Evolutionary conservation across 176 grass and related monocot species (phyloP), one percentile per base, ranked within the genome.

Genomic region (Tuctoria greenei): DNA sequence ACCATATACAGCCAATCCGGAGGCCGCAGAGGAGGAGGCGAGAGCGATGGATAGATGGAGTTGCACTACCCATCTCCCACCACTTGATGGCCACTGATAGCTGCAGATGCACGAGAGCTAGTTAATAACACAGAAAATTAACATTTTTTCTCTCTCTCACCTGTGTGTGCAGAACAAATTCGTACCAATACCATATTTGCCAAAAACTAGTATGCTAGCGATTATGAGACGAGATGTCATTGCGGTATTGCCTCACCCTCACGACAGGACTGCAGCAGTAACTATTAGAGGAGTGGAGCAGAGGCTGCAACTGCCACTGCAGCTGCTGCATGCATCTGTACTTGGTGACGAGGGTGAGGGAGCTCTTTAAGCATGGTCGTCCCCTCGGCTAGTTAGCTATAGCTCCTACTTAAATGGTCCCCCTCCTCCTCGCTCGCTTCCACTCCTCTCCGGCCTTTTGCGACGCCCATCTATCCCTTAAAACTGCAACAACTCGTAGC

Each of bases 21-120:
- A 66, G 64, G 73, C 8, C 62, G 85, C 64, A 42, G 72, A 52
- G 73, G 76, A 64, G 71, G 66, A 51, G 28, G 8, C 54, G 85
- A 85, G 77, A 88, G 72, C 66, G 78, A 81, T 27, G 36, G 41
- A 63, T 55, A 55, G 36, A 70, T 64, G 82, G 82, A 40, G 43
- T 76, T 72, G 67, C 72, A 43, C 56, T 78, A 74, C 78, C 89
- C 67, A 72, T 87, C 84, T 31, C 31, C 3, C 47, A 16, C 82
- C 73, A 88, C 85, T 88, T 67, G 73, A 82, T 85, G 85, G 41
- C 56, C 79, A 85, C 81, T 80, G 77, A 88, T 92, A 79, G 78
- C 86, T 78, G 71, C 79, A 25, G 55, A 80, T 78, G 69, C 77
- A 70, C 59, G 34, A 61, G 44, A 75, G 78, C 70, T 18, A 31